Evolutionary conservation across 2,329 filamentous ascomycete species (phyloP), one percentile per base, ranked within the genome.

Genomic region (Cladosporium sp.): DNA sequence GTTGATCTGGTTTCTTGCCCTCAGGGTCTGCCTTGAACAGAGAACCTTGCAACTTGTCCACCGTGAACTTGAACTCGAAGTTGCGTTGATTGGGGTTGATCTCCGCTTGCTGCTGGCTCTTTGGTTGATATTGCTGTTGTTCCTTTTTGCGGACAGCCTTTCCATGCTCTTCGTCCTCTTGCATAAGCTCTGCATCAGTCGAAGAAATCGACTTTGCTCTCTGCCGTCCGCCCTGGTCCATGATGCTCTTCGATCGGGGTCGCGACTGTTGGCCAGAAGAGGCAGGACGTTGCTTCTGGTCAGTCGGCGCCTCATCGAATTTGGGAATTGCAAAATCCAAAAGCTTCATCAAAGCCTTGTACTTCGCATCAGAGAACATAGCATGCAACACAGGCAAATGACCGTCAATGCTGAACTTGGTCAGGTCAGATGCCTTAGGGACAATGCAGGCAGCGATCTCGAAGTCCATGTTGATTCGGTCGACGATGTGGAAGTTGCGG

Each of bases 391-490:
- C 84, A 0, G 94, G 93, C 47, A 99, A 76, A 60, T 94, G 89
- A 2, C 93, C 93, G 1, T 90, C 94, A 29, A 99, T 82, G 53
- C 88, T 86, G 58, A 96, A 84, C 62, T 93, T 93, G 12, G 93
- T 94, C 42, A 99, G 74, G 55, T 96, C 94, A 0, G 92, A 86
- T 0, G 89, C 89, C 65, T 96, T 96, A 0, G 93, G 93, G n/a
- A 98, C 75, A 58, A 99, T 99, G 7, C 91, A 98, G 16, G 87
- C 85, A 66, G 96, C 91, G n/a, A 99, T 82, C 9, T 90, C 83
- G 66, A 99, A 97, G 66, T 97, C 88, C 59, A 99, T 87, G 59
- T 95, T 98, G 73, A 98, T 98, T 57, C 88, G 84, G 67, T 99
- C 92, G 30, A 99, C 88, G 49, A 99, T 83, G 65, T 97, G 92